phyloP scores from a whole-genome alignment of 495 filamentous ascomycete genomes.

The Letharia columbiana region DNA sequence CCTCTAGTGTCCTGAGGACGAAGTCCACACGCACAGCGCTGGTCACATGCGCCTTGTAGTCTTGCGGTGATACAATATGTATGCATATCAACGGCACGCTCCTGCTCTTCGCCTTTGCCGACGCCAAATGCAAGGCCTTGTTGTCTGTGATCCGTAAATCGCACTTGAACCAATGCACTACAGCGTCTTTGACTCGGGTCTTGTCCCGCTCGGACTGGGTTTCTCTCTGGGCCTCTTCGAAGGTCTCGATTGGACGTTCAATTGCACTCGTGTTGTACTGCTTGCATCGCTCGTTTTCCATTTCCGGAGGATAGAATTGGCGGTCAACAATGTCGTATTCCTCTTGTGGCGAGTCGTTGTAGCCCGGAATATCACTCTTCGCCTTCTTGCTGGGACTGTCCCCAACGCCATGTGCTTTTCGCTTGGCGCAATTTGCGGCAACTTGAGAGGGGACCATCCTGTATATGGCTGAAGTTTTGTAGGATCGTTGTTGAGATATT shows the following conservation, averaged over 20 bases:
- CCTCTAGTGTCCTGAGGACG: constrained; percentile 56
- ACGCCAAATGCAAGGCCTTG: constrained; percentile 58
- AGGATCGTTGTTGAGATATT: not conserved
- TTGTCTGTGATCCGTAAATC: constrained; percentile 73
- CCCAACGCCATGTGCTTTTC: constrained; percentile 13
- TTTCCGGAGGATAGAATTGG: constrained; percentile 76
- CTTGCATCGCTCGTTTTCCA: constrained; percentile 64
- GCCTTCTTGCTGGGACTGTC: constrained; percentile 19
- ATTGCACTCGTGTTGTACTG: constrained; percentile 61
- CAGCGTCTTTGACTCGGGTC: constrained; percentile 48
- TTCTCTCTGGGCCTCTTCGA: constrained; percentile 39
- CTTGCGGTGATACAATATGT: constrained; percentile 78
- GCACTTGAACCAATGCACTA: constrained; percentile 89
- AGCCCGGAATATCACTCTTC: constrained; percentile 15
- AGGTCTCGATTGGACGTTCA: constrained; percentile 58
- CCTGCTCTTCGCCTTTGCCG: constrained; percentile 53
- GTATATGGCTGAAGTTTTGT: not conserved
- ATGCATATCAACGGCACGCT: constrained; percentile 62
- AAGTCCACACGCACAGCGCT: constrained; percentile 72
- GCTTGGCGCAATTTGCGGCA: constrained; percentile 17
- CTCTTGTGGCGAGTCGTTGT: constrained; percentile 31
- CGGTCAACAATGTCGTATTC: constrained; percentile 66
- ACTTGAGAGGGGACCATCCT: constrained; percentile 10
- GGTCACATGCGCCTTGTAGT: constrained; percentile 72
- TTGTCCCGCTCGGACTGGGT: constrained; percentile 21